These are phyloP conservation scores for Forsythia viridissima DNA, from an alignment of 257 asterid genomes.

Conservation along the genomic window DNA sequence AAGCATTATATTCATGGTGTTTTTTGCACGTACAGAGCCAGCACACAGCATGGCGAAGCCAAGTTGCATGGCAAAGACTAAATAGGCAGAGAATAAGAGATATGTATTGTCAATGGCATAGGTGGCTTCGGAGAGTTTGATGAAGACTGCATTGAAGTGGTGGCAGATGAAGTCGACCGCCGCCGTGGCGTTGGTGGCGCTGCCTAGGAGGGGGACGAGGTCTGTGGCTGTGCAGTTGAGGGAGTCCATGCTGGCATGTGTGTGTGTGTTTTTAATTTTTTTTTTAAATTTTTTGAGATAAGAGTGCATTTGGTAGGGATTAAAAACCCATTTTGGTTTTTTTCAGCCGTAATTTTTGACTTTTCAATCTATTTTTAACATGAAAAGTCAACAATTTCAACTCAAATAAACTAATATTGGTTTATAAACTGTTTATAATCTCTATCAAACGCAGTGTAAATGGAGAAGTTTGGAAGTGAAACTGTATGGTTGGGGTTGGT, in stretches of 20 bases:
- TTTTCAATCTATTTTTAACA: no score
- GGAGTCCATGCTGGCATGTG: background rate
- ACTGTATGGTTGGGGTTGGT: background rate
- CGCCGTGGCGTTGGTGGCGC: background rate
- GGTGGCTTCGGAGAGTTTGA: background rate
- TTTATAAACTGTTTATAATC: no score
- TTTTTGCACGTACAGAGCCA: slow-evolving; percentile 9
- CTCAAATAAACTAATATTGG: no score
- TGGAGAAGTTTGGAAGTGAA: background rate
- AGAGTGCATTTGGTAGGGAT: no score
- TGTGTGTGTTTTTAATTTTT: no score
- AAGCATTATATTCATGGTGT: slow-evolving; percentile 9
- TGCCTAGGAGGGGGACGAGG: background rate
- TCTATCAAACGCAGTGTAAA: no score
- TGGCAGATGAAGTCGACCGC: background rate
- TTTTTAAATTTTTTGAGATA: background rate
- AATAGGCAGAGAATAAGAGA: slow-evolving; percentile 2
- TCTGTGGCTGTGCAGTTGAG: background rate
- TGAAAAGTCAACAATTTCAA: no score
- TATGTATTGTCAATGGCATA: slow-evolving; percentile 5
- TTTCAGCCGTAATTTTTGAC: no score
- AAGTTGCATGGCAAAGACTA: slow-evolving; percentile 10
- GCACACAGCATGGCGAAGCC: slow-evolving; percentile 12
- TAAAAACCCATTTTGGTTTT: no score
- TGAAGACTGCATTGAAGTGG: background rate